Conservation (phyloP, 495 filamentous ascomycete species). For the Aspergillus campestris region DNA sequence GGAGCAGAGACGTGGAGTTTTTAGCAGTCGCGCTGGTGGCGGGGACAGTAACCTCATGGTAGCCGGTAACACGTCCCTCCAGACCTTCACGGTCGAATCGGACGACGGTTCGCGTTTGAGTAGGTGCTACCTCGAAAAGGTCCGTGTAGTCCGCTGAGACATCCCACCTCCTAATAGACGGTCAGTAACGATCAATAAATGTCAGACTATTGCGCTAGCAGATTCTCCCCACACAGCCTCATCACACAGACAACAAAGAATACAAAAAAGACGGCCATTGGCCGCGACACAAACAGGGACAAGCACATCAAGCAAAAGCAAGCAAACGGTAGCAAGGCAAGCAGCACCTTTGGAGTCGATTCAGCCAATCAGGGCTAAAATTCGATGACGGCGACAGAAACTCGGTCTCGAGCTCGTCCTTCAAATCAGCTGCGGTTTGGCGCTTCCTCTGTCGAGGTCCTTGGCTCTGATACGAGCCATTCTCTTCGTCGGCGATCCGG, state of each 20-base stretch:
- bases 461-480: conserved; percentile 16
- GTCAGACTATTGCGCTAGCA: not conserved
- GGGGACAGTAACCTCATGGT: conserved; percentile 89
- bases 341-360: conserved; percentile 66
- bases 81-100: conserved; percentile 88
- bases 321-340: not conserved
- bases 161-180: conserved; percentile 62
- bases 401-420: conserved; percentile 61
- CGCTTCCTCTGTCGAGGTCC: conserved; percentile 48
- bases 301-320: not conserved
- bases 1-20: conserved; percentile 84
- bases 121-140: conserved; percentile 79
- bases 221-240: too few species aligned
- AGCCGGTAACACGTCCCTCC: conserved; percentile 88
- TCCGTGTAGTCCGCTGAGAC: conserved; percentile 63
- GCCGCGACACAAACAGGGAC: not conserved
- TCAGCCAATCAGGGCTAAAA: conserved; percentile 79
- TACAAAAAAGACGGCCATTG: too few species aligned
- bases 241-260: too few species aligned
- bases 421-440: conserved; percentile 47
- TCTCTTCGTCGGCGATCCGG: conserved; percentile 27
- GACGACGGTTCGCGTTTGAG: conserved; percentile 85
- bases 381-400: conserved; percentile 68
- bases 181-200: conserved; percentile 10
- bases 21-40: conserved; percentile 88